These are phyloP conservation scores for Nakataea oryzae DNA, from an alignment of 2,329 filamentous ascomycete genomes.

Conservation along the genomic window DNA sequence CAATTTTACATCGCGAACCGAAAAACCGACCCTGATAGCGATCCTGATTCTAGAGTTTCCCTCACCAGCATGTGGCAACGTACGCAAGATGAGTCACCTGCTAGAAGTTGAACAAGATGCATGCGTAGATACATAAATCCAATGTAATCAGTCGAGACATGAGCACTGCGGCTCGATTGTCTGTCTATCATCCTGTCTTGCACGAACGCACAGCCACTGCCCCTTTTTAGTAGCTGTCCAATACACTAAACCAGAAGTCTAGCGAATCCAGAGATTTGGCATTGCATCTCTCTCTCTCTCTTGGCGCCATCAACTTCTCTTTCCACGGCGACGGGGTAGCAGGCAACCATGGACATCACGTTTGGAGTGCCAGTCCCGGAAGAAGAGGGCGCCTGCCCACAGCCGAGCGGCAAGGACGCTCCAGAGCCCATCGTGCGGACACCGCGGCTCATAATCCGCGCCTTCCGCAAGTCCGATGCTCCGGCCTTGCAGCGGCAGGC, in stretches of 20 bases:
- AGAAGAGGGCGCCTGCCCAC: background rate
- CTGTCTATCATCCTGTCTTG: background rate
- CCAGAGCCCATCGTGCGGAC: constrained; percentile 16
- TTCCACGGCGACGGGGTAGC: no score
- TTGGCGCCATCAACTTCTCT: no score
- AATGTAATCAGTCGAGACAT: background rate
- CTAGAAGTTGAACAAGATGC: background rate
- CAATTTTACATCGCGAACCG: no score
- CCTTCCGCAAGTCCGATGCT: constrained; percentile 27
- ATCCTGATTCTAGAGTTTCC: no score
- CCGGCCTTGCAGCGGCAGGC: constrained; percentile 19
- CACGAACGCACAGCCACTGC: no score
- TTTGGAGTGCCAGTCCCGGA: constrained; percentile 4
- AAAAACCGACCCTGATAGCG: no score
- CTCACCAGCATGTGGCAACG: background rate
- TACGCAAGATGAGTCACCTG: background rate
- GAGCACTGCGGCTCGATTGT: background rate
- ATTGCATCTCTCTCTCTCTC: background rate
- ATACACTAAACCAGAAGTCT: no score
- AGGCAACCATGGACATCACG: background rate
- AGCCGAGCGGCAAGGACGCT: background rate
- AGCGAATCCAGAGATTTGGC: background rate
- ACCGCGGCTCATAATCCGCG: constrained; percentile 26
- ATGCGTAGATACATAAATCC: background rate
- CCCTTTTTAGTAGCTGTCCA: no score